Conservation (phyloP, 192 early-diverging fungal species). For the Spizellomyces punctatus region DNA sequence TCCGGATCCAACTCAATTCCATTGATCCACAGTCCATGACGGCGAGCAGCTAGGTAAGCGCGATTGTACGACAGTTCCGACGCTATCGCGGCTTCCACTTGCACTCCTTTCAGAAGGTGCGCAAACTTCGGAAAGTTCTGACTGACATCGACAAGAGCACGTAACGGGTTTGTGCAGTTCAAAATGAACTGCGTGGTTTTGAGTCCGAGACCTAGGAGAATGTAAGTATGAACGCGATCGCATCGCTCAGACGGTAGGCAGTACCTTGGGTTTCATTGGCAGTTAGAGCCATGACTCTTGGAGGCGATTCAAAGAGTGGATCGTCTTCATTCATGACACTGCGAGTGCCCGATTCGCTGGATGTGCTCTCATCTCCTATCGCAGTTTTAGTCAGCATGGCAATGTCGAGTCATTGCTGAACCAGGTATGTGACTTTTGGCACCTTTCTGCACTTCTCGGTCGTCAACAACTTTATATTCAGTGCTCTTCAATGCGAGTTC, state of each 20-base stretch:
- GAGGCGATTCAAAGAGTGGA: slow-evolving; percentile 4
- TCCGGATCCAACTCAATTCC: slow-evolving; percentile 39
- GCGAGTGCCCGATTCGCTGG: background rate
- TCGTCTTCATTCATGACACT: slow-evolving; percentile 9
- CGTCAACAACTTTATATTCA: slow-evolving; percentile 96
- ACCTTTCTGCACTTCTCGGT: slow-evolving; percentile 60
- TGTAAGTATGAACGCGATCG: no score
- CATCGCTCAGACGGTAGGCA: slow-evolving; percentile 12
- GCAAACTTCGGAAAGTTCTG: slow-evolving; percentile 92
- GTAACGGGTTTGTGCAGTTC: slow-evolving; percentile 61
- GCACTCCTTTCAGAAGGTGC: slow-evolving; percentile 61
- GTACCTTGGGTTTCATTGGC: slow-evolving; percentile 57
- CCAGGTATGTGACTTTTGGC: no score
- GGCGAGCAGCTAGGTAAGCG: slow-evolving; percentile 14
- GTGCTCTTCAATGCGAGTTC: slow-evolving; percentile 94
- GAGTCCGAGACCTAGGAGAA: slow-evolving; percentile 51
- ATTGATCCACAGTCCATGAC: slow-evolving; percentile 42
- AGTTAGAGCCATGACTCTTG: slow-evolving; percentile 49
- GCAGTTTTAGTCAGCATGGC: background rate
- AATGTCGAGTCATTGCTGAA: no score
- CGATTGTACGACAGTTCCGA: slow-evolving; percentile 43
- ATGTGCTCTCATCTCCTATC: background rate
- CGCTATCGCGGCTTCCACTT: slow-evolving; percentile 34
- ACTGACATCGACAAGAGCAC: slow-evolving; percentile 64
- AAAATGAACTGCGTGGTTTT: slow-evolving; percentile 75